Evolutionary conservation across 257 asterid genomes (phyloP), one percentile per base, ranked within the genome.

Genomic region (Capsicum rhomboideum): DNA sequence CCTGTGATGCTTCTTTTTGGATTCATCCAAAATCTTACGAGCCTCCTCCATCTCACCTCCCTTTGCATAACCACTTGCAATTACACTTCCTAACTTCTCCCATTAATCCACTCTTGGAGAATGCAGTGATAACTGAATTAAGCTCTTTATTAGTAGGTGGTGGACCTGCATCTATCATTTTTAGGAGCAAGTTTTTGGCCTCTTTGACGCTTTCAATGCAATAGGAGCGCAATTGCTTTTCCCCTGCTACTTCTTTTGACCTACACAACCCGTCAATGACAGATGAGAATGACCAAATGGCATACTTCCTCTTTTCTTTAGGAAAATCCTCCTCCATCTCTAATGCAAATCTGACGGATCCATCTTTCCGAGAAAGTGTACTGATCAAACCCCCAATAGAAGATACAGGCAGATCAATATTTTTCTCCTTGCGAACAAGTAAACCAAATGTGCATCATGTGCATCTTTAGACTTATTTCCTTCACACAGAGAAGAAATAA

Each of bases 391-490:
- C 23, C 87, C 82, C 67, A 58, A 93, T 79, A 34, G 92, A 86
- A 71, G 94, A 86, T 18, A 23, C 89, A 37, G 96, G 84, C 23
- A 87, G 92, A 84, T 59, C 29, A 7, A 86, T 85, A 49, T 89
- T 87, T 64, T 91, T 86, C 87, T 90, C 96, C 92, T 92, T 95
- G 97, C 97, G 55, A 82, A 88, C 31, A 91, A 31, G 87, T 93
- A 95, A 85, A 93, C 89, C 82, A 89, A 83, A 86, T 95, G 94
- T 2, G 98, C 99, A 74, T 94, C 92, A n/a, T n/a, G n/a, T n/a
- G n/a, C n/a, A n/a, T n/a, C n/a, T 91, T 88, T 91, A 29, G 86
- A 63, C 91, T 85, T 90, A 84, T 89, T 91, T 75, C 97, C 97
- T 85, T 87, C 89, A 89, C 98, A 93, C 79, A 95, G 61, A 82